phyloP scores from a whole-genome alignment of 148 eudicot genomes.

The Selenicereus undatus region DNA sequence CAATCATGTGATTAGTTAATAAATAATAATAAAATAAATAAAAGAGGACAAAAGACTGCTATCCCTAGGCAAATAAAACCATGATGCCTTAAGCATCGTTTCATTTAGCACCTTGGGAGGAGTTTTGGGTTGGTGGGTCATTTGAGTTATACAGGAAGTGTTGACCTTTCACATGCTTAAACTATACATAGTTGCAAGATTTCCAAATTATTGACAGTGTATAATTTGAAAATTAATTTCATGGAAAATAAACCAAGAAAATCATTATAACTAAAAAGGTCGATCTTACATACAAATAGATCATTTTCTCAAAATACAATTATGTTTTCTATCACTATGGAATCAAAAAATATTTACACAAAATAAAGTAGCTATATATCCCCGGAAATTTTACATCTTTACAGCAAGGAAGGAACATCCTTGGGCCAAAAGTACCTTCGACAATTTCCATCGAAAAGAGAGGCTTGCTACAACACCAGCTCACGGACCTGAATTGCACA shows the following conservation, averaged over 20 bases:
- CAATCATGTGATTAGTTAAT: too few relatives aligned
- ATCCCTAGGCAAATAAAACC: too few relatives aligned
- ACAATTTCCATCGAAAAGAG: neutral
- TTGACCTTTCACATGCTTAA: too few relatives aligned
- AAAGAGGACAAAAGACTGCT: too few relatives aligned
- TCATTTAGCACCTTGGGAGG: too few relatives aligned
- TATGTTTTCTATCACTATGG: neutral
- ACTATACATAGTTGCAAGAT: too few relatives aligned
- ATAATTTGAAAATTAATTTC: too few relatives aligned
- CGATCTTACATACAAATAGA: neutral
- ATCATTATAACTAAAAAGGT: neutral
- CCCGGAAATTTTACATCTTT: neutral
- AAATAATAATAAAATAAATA: too few relatives aligned
- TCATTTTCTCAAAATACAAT: neutral
- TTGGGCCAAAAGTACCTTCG: neutral
- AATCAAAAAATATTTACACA: slow-evolving; percentile 2
- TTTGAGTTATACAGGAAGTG: too few relatives aligned
- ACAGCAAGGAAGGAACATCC: neutral
- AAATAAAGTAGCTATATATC: neutral
- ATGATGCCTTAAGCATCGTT: too few relatives aligned
- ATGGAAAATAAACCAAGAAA: neutral
- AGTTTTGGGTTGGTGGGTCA: too few relatives aligned
- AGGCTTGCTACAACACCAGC: neutral
- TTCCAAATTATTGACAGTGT: too few relatives aligned
- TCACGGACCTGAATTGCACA: neutral